Conservation (phyloP, 2,329 filamentous ascomycete species). For the Chaetomium globosum region DNA sequence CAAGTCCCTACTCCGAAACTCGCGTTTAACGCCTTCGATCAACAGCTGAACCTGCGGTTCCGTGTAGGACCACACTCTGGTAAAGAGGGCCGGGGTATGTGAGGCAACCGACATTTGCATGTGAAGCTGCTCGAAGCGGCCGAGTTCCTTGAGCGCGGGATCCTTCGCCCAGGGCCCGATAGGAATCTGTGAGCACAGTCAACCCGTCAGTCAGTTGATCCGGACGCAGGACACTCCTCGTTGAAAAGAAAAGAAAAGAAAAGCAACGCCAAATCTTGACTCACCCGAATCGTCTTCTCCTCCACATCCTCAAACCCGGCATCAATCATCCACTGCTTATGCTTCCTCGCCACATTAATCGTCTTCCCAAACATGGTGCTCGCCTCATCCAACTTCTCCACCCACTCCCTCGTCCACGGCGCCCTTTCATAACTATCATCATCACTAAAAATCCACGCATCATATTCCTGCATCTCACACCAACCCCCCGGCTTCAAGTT, state of each 20-base stretch:
- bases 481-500: conserved; percentile 20
- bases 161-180: conserved; percentile 32
- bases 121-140: conserved; percentile 43
- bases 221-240: not conserved
- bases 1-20: conserved; percentile 43
- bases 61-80: conserved; percentile 44
- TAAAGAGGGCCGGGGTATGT: conserved; percentile 47
- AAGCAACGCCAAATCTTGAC: conserved; percentile 13
- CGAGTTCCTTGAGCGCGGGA: conserved; percentile 30
- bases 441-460: conserved; percentile 46
- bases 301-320: conserved; percentile 32
- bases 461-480: conserved; percentile 33
- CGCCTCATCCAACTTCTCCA: conserved; percentile 43
- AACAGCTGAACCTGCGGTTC: conserved; percentile 48
- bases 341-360: conserved; percentile 45
- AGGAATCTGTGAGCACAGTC: conserved; percentile 31
- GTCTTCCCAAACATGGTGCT: conserved; percentile 45
- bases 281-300: conserved; percentile 34
- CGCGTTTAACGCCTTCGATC: conserved; percentile 48
- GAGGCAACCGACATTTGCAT: conserved; percentile 51
- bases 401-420: conserved; percentile 47
- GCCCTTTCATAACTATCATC: conserved; percentile 51
- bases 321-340: conserved; percentile 38
- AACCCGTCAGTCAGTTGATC: not conserved
- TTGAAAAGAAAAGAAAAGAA: no score